These are phyloP conservation scores for Micromonas commoda DNA, from an alignment of 139 green algal species.

Conservation along the genomic window DNA sequence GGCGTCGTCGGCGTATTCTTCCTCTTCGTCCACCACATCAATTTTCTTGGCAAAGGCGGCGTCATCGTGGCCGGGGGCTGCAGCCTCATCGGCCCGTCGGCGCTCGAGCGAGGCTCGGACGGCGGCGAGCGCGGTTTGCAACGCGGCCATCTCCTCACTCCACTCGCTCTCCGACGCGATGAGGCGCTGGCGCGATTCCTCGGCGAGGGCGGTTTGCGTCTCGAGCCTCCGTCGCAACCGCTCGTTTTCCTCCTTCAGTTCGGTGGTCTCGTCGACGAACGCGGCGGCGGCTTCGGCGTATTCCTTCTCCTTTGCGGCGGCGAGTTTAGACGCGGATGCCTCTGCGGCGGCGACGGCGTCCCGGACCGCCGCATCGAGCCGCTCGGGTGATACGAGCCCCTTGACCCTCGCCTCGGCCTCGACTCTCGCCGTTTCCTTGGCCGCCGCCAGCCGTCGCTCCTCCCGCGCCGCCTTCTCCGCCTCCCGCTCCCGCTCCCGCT, in stretches of 20 bases:
- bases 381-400: background rate
- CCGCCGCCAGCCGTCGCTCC: background rate
- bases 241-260: background rate
- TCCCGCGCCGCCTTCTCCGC: background rate
- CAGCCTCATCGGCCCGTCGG: no score
- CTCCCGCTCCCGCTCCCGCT: background rate
- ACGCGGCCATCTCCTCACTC: slow-evolving; percentile 3
- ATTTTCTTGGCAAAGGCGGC: no score
- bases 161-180: background rate
- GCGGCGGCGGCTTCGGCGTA: background rate
- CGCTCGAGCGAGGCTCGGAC: background rate
- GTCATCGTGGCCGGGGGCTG: background rate
- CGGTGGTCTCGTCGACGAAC: background rate
- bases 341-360: no score
- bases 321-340: no score
- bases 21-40: no score
- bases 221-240: background rate
- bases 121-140: background rate
- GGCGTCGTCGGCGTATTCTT: no score
- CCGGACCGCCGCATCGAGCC: background rate
- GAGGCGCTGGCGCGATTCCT: background rate
- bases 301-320: background rate
- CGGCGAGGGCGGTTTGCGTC: background rate
- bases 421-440: background rate
- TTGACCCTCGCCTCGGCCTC: background rate